Conservation (phyloP, 2,329 filamentous ascomycete species). For the Domatiomyces globalis region DNA sequence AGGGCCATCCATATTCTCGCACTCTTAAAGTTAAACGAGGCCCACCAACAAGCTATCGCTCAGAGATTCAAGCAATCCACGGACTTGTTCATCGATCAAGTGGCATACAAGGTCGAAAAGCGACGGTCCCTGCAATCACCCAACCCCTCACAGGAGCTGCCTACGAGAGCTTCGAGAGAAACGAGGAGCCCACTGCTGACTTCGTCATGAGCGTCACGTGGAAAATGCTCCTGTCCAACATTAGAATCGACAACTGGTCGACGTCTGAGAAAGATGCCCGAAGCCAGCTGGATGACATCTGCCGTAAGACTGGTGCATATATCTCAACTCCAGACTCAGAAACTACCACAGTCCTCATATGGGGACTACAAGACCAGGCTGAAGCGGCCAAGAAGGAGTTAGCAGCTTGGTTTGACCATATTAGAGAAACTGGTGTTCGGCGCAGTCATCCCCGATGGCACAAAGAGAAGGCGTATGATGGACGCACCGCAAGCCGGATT, state of each 20-base stretch:
- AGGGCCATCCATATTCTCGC: not conserved
- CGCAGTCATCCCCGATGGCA: slow-evolving; percentile 4
- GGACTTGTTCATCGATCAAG: not conserved
- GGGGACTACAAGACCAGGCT: slow-evolving; percentile 10
- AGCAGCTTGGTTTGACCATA: slow-evolving; percentile 8
- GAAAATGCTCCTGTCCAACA: not conserved
- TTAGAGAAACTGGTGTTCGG: slow-evolving; percentile 1
- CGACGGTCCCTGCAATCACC: not conserved
- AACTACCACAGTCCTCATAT: slow-evolving; percentile 9
- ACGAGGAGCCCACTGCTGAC: not conserved
- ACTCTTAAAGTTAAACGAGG: not conserved
- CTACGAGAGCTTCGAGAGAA: not conserved
- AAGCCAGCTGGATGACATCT: not conserved
- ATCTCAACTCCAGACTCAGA: slow-evolving; percentile 7
- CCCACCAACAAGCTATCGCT: not conserved
- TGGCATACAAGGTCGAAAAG: not conserved
- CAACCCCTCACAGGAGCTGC: not conserved
- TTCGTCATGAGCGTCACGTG: not conserved
- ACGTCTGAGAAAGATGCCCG: not conserved
- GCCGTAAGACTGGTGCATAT: slow-evolving; percentile 7
- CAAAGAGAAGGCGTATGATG: slow-evolving; percentile 12
- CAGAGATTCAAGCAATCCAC: not conserved
- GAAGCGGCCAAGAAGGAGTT: slow-evolving; percentile 7
- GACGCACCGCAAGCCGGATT: slow-evolving; percentile 13
- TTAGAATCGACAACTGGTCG: not conserved